Evolutionary conservation across 176 grass and related monocot genomes (phyloP), one percentile per base, ranked within the genome.

Genomic region (Thinopyrum elongatum): DNA sequence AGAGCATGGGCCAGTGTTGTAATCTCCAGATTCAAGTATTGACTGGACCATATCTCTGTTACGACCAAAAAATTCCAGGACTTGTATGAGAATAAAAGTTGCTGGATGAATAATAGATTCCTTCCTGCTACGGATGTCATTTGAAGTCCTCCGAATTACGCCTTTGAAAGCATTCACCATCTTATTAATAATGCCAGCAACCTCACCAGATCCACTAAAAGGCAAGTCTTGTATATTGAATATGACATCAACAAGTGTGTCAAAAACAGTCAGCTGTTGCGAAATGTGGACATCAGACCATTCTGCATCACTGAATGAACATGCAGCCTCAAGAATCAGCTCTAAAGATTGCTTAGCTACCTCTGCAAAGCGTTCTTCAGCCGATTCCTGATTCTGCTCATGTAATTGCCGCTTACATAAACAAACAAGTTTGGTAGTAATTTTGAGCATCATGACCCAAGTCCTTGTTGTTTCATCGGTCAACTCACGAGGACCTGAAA

Each of bases 211-310:
- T 41, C 68, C n/a, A 21, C 21, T 14, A 10, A 71, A 71, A 39
- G 4, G 35, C 21, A 71, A 3, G 68, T 13, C 10, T 23, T 41
- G 21, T 71, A 71, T 71, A 71, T 41, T 71, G 68, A 13, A 39
- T 71, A 71, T 34, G 35, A 71, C 68, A 41, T 71, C 31, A 70
- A 38, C 68, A 71, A 71, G 35, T 71, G 68, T 6, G 68, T 71
- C 68, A 41, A 71, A 71, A 23, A 71, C 5, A 41, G 68, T 71
- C 35, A 71, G 68, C 35, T 39, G n/a, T 71, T 71, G 35, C 10
- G 68, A 39, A 41, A 71, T 23, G 22, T 71, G 35, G 35, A 16
- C 68, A 71, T n/a, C 16, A 71, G 68, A 71, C 68, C 68, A 41
- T 22, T 6, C 38, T 25, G 68, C 68, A n/a, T 71, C 35, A 71